These are phyloP conservation scores for Tricholoma matsutake DNA, from an alignment of 768 basidiomycete genomes.

Conservation along the genomic window DNA sequence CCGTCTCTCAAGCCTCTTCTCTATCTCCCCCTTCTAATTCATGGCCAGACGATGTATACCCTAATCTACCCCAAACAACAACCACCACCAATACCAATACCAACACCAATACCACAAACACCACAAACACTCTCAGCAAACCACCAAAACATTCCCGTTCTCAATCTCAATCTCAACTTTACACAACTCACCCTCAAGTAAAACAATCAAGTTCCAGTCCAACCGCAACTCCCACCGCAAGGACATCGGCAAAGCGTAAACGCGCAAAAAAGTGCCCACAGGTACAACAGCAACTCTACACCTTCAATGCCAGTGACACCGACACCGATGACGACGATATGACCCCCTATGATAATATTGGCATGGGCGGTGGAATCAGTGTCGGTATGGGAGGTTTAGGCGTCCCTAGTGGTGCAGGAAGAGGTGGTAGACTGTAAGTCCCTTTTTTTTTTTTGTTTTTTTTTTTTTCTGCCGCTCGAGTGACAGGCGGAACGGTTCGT, in stretches of 20 bases:
- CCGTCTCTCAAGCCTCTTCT: conserved; percentile 4
- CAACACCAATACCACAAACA: not conserved
- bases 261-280: conserved; percentile 19
- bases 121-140: not conserved
- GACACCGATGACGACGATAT: conserved; percentile 41
- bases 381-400: conserved; percentile 47
- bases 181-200: conserved; percentile 1
- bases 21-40: conserved; percentile 19
- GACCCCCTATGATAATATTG: conserved; percentile 15
- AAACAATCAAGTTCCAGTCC: not conserved
- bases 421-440: conserved; percentile 38
- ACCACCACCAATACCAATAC: not conserved
- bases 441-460: conserved; percentile 3
- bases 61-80: conserved; percentile 1
- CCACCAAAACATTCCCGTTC: conserved; percentile 3
- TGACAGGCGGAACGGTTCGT: not conserved
- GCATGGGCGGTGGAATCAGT: conserved; percentile 37
- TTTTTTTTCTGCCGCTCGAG: not conserved
- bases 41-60: conserved; percentile 19
- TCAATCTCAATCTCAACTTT: not conserved
- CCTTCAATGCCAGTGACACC: conserved; percentile 29
- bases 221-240: conserved; percentile 5
- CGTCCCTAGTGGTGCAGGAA: conserved; percentile 29
- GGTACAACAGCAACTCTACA: conserved; percentile 10
- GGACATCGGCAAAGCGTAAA: conserved; percentile 21